Percentiles rank a stretch among this genome's conserved stretches.
Conservation (phyloP, 2,329 filamentous ascomycete species). For the Cryoendolithus antarcticus region DNA sequence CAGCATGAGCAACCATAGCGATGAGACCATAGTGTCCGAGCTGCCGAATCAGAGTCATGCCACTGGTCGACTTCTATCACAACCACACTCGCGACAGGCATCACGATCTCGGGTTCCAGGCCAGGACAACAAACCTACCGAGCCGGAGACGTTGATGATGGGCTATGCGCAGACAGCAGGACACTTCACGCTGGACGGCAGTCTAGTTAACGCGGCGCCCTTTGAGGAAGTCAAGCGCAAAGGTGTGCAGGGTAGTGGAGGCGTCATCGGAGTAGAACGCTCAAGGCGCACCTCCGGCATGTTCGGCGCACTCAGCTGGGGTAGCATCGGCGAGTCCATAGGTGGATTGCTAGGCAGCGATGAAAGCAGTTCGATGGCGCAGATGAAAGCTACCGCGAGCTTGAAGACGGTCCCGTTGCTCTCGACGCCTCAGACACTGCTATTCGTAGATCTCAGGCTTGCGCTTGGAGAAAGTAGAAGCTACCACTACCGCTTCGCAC, state of each 20-base stretch:
- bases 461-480: constrained; percentile 78
- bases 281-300: constrained; percentile 66
- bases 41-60: constrained; percentile 41
- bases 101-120: constrained; percentile 26
- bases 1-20: constrained; percentile 86
- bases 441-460: constrained; percentile 86
- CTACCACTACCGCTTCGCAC: constrained; percentile 73
- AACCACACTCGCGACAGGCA: constrained; percentile 25
- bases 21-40: constrained; percentile 84
- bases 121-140: constrained; percentile 31
- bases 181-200: constrained; percentile 83
- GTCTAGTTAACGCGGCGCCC: constrained; percentile 72
- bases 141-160: constrained; percentile 86
- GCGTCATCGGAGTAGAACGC: constrained; percentile 72
- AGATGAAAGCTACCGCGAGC: constrained; percentile 81
- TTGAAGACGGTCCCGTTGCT: constrained; percentile 79
- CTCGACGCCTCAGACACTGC: constrained; percentile 87
- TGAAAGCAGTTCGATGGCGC: constrained; percentile 85
- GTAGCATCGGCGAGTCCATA: constrained; percentile 73
- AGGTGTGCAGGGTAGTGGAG: constrained; percentile 71
- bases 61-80: constrained; percentile 15
- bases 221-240: constrained; percentile 97
- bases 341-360: constrained; percentile 75
- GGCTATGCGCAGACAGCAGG: constrained; percentile 91
- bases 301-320: constrained; percentile 76